phyloP scores from a whole-genome alignment of 2,329 filamentous ascomycete species.

The Aureobasidium sp. region DNA sequence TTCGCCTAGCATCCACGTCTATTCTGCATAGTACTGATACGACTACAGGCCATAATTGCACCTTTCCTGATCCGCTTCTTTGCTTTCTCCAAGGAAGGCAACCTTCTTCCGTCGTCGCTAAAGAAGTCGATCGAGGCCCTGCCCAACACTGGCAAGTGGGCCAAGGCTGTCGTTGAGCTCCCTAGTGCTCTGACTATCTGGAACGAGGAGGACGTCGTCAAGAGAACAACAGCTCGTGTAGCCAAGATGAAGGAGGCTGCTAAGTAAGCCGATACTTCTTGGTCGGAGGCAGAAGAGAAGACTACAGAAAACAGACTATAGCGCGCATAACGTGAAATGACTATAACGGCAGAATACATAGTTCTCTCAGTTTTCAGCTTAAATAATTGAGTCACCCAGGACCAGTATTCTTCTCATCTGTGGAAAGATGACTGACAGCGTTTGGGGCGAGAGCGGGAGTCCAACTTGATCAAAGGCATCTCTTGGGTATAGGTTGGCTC shows the following conservation, averaged over 20 bases:
- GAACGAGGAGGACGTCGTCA: slow-evolving; percentile 45
- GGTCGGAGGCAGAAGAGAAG: background rate
- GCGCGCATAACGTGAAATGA: background rate
- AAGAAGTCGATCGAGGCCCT: slow-evolving; percentile 23
- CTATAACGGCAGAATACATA: background rate
- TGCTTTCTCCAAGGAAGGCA: slow-evolving; percentile 46
- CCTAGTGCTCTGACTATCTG: slow-evolving; percentile 61
- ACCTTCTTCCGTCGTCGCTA: slow-evolving; percentile 46
- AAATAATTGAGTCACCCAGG: background rate
- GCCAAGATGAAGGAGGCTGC: slow-evolving; percentile 25
- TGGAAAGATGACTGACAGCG: background rate
- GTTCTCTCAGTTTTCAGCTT: too few relatives aligned
- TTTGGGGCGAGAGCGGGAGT: too few relatives aligned
- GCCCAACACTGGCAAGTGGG: slow-evolving; percentile 26
- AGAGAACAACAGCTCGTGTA: slow-evolving; percentile 38
- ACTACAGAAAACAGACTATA: background rate
- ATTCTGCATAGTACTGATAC: background rate
- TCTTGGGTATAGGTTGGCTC: too few relatives aligned
- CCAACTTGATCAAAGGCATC: too few relatives aligned
- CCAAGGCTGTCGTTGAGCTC: slow-evolving; percentile 22
- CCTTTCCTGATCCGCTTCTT: slow-evolving; percentile 61
- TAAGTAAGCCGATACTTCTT: slow-evolving; percentile 17
- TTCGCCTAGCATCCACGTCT: background rate
- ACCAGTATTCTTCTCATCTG: background rate
- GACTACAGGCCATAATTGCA: slow-evolving; percentile 37